Conservation (phyloP, 345 rosid species). For the Bretschneidera sinensis region DNA sequence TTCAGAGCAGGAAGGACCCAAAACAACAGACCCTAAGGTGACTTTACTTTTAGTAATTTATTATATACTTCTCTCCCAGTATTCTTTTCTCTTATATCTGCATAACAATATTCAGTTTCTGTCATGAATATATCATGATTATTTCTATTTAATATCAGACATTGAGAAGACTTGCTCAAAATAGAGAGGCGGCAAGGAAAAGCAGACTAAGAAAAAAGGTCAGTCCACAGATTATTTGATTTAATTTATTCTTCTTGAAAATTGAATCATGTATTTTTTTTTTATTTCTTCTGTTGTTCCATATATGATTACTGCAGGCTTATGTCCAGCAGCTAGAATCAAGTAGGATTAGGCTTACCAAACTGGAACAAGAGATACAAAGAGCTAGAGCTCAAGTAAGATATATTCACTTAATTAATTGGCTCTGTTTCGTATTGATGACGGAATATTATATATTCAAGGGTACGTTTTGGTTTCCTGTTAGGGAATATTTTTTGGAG, state of each 20-base stretch:
- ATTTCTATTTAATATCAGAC: conserved; percentile 40
- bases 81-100: not conserved
- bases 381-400: conserved; percentile 83
- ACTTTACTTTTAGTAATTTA: conserved; percentile 4
- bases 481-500: conserved; percentile 80
- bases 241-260: not conserved
- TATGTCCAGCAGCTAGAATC: conserved; percentile 96
- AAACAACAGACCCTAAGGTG: conserved; percentile 64
- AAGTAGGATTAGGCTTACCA: conserved; percentile 86
- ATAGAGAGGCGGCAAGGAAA: conserved; percentile 99
- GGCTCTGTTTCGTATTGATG: not conserved
- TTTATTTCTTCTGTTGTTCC: conserved; percentile 3
- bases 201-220: conserved; percentile 95
- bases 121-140: not conserved
- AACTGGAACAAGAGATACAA: conserved; percentile 91
- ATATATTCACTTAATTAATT: not conserved
- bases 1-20: conserved; percentile 56
- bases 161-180: conserved; percentile 95
- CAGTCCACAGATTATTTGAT: not conserved
- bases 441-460: conserved; percentile 5
- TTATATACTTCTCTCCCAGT: not conserved
- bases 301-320: conserved; percentile 41
- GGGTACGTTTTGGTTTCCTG: conserved; percentile 1
- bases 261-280: not conserved
- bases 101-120: conserved; percentile 2